Conservation (phyloP, 1,284 basidiomycete genomes). For the Melampsora abietis-canadensis region DNA sequence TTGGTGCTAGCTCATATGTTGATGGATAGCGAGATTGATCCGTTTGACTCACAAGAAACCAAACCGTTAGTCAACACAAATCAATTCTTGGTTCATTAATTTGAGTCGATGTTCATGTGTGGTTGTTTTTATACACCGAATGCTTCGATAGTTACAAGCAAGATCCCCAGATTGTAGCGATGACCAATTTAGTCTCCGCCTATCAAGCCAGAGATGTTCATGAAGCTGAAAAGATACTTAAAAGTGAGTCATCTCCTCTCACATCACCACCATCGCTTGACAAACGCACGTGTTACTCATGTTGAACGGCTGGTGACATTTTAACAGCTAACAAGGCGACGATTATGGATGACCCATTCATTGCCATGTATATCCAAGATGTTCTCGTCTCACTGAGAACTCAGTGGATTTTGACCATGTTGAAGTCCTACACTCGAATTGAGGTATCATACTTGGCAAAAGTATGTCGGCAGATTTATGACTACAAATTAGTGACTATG, state of each 20-base stretch:
- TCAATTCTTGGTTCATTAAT: not conserved
- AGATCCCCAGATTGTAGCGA: constrained; percentile 91
- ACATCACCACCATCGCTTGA: no score
- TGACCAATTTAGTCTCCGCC: constrained; percentile 93
- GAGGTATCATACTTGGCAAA: constrained; percentile 47
- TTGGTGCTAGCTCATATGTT: constrained; percentile 97
- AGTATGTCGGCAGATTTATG: constrained; percentile 6
- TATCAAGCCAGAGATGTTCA: constrained; percentile 95
- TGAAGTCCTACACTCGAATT: constrained; percentile 51
- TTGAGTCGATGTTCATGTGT: not conserved
- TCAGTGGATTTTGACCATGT: constrained; percentile 52
- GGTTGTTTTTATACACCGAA: not conserved
- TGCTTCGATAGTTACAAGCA: constrained; percentile 73
- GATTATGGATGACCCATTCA: constrained; percentile 52
- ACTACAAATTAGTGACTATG: not conserved
- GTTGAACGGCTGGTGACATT: not conserved
- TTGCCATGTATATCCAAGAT: constrained; percentile 51
- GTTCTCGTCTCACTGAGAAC: constrained; percentile 51
- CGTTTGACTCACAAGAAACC: constrained; percentile 98
- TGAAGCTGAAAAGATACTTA: constrained; percentile 87
- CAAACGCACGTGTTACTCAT: not conserved
- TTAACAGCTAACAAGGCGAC: constrained; percentile 49
- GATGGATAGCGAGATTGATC: constrained; percentile 96
- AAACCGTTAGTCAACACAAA: constrained; percentile 69
- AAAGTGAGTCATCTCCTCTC: constrained; percentile 59